Conservation (phyloP, 495 filamentous ascomycete genomes). For the Penicillium macrosclerotiorum region DNA sequence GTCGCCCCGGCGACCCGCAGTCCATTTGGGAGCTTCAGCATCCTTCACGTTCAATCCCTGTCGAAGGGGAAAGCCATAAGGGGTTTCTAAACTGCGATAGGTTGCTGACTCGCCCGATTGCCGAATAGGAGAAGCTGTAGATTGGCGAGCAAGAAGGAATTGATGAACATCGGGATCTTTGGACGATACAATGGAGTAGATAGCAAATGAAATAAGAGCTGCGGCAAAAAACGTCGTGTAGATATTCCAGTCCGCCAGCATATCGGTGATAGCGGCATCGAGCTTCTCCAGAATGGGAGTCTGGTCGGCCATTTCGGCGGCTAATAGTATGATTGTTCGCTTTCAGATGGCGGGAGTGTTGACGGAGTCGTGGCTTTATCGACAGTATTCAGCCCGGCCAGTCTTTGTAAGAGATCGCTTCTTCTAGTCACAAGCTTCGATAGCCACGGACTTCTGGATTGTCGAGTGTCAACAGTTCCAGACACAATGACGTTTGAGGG, state of each 20-base stretch:
- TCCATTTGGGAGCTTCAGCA: conserved; percentile 76
- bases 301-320: conserved; percentile 44
- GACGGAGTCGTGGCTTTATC: neutral
- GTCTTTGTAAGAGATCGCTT: too few relatives aligned
- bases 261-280: conserved; percentile 63
- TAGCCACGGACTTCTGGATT: neutral
- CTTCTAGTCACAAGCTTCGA: too few relatives aligned
- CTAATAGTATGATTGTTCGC: conserved; percentile 9
- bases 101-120: conserved; percentile 79
- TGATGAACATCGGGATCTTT: conserved; percentile 88
- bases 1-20: conserved; percentile 79
- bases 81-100: conserved; percentile 77
- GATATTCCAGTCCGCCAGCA: conserved; percentile 76
- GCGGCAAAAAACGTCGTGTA: conserved; percentile 65
- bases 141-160: conserved; percentile 82
- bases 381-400: too few relatives aligned
- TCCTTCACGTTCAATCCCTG: conserved; percentile 84
- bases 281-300: conserved; percentile 56
- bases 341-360: neutral
- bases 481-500: conserved; percentile 27
- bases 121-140: conserved; percentile 71
- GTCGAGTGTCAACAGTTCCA: conserved; percentile 13
- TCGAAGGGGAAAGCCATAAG: conserved; percentile 78
- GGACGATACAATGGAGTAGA: conserved; percentile 59
- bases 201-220: conserved; percentile 57